Evolutionary conservation across 2,329 filamentous ascomycete genomes (phyloP), one percentile per base, ranked within the genome.

Genomic region (Dactylonectria estremocensis): DNA sequence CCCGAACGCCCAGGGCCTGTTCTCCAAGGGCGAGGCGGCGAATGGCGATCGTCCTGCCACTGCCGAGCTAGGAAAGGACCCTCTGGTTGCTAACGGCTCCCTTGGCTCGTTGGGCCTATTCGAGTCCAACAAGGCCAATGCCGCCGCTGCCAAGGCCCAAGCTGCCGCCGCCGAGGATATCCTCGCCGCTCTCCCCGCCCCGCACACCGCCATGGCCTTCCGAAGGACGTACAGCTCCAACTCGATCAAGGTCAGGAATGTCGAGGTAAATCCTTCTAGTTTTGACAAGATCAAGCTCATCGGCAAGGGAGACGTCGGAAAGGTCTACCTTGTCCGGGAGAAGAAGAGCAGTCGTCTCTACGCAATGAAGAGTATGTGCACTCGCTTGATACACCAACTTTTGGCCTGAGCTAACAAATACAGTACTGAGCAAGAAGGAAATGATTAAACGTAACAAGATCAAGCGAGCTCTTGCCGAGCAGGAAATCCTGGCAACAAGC

Each of bases 401-500:
- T 18, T 18, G 59, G 22, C 28, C 33, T 13, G 14, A 20, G 75
- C 83, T 87, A 75, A 88, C 80, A 49, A 58, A 58, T 60, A 16
- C 78, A 98, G 96, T 99, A 6, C 81, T 99, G 82, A 98, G 95
- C 88, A 99, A 99, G 84, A 98, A 98, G 86, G 96, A 99, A 83
- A 99, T 99, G 96, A 99, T 99, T 83, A 99, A 99, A 86, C 93
- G 96, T 66, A 99, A 99, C 87, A 99, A 99, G 88, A 99, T 99
- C 85, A 99, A 99, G 88, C 91, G 96, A 79, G 96, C 96, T 14
- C 87, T 99, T 74, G 96, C 96, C 43, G 96, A 99, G 83, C 96
- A 98, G 80, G 96, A 99, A 82, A 99, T 99, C 72, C 86, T 99
- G 61, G 96, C 96, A 9, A 99, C 96, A 48, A 98, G 95, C 86